Conservation (phyloP, 73 alveolate species). For the Paramecium pentaurelia region DNA sequence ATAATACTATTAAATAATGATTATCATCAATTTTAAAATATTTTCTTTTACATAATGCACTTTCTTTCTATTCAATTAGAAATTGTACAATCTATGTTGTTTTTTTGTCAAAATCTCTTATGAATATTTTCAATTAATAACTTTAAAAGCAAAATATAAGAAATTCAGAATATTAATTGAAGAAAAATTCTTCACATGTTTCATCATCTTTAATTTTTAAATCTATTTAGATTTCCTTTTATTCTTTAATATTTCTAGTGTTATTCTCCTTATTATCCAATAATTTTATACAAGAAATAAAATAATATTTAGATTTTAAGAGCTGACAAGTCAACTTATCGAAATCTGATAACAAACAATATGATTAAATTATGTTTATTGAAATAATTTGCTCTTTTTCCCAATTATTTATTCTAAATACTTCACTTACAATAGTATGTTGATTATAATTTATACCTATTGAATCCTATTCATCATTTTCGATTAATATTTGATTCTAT, state of each 20-base stretch:
- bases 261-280: no score
- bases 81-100: background rate
- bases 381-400: background rate
- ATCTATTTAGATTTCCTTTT: no score
- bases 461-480: background rate
- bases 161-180: background rate
- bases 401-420: background rate
- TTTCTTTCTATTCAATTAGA: background rate
- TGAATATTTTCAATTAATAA: background rate
- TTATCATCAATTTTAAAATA: background rate
- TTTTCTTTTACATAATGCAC: background rate
- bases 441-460: no score
- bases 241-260: background rate
- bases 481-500: no score
- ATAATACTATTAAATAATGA: background rate
- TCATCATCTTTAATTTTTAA: background rate
- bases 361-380: no score
- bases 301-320: background rate
- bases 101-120: no score
- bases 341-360: background rate
- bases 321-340: background rate
- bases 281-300: background rate
- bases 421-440: no score
- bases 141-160: background rate
- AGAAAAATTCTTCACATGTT: background rate